phyloP scores from a whole-genome alignment of 805 yeast species.

The Metschnikowia colocasiae region DNA sequence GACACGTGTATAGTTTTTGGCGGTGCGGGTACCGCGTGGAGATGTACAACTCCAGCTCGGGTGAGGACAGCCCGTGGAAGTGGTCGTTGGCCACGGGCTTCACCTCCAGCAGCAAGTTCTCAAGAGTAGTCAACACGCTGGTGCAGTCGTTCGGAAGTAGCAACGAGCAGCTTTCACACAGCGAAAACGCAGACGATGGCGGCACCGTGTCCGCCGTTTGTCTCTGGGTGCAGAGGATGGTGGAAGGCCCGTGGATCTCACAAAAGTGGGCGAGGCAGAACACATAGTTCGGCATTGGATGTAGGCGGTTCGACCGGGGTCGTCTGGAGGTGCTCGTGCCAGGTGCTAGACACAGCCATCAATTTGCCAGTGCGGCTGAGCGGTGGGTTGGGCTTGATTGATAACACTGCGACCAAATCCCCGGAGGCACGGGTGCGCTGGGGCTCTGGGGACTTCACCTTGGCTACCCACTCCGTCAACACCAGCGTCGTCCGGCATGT shows the following conservation, averaged over 20 bases:
- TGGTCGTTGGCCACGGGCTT: slow-evolving; percentile 33
- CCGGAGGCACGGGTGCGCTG: slow-evolving; percentile 2
- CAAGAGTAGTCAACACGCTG: slow-evolving; percentile 18
- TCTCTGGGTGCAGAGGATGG: slow-evolving; percentile 58
- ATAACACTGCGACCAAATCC: background rate
- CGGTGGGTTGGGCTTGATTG: background rate
- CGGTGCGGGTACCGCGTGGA: slow-evolving; percentile 60
- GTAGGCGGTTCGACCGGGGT: background rate
- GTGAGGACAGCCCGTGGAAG: slow-evolving; percentile 17
- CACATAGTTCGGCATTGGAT: slow-evolving; percentile 35
- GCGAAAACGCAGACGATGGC: slow-evolving; percentile 40
- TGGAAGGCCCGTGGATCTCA: slow-evolving; percentile 72
- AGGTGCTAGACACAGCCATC: background rate
- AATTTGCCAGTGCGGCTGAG: slow-evolving; percentile 3
- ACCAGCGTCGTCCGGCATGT: background rate
- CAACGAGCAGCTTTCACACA: slow-evolving; percentile 60
- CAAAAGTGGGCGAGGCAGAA: slow-evolving; percentile 69
- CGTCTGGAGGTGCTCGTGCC: background rate
- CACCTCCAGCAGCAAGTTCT: background rate
- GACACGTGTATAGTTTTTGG: slow-evolving; percentile 45
- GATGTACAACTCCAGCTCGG: slow-evolving; percentile 27
- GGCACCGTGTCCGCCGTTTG: slow-evolving; percentile 32
- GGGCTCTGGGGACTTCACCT: background rate
- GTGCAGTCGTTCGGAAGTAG: slow-evolving; percentile 43
- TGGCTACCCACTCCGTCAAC: background rate